Percentiles rank a stretch among this genome's conserved stretches.
Evolutionary conservation across 129 eudicot species (phyloP).

Genomic region (Chrysanthemum lavandulifolium): DNA sequence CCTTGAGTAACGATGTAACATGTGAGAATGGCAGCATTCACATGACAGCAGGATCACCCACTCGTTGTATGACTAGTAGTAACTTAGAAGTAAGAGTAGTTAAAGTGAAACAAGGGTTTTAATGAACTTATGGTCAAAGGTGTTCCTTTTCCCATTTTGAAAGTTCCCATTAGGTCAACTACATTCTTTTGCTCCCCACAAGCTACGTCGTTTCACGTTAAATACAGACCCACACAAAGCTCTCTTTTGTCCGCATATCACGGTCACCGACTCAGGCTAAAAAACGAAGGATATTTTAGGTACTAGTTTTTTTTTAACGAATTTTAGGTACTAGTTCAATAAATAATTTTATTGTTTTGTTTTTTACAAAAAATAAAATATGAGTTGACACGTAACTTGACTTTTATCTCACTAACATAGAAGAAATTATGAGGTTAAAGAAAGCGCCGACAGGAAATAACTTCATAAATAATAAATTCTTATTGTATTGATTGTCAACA

Average conservation of each 20-base stretch:
- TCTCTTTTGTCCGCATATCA: slow-evolving; percentile 9
- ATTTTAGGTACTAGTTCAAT: neutral
- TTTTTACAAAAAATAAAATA: no score
- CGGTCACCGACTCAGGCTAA: slow-evolving; percentile 3
- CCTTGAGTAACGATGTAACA: no score
- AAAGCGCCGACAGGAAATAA: no score
- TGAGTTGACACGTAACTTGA: no score
- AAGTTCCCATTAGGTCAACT: neutral
- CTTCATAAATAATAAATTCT: no score
- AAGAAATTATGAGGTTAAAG: no score
- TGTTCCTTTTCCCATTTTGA: slow-evolving; percentile 1
- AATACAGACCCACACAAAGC: neutral
- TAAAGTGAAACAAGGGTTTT: neutral
- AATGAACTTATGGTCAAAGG: neutral
- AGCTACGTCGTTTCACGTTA: no score
- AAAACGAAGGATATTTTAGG: neutral
- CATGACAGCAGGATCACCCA: no score
- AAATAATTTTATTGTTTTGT: neutral
- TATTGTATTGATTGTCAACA: no score
- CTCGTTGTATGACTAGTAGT: neutral
- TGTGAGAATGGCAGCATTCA: no score
- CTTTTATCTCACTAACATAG: no score
- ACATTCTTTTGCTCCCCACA: neutral
- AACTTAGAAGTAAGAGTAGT: slow-evolving; percentile 1
- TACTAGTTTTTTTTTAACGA: neutral